Percentiles rank a stretch among this genome's conserved stretches.
Conservation (phyloP, 1,284 basidiomycete species). For the Naganishia cerealis region DNA sequence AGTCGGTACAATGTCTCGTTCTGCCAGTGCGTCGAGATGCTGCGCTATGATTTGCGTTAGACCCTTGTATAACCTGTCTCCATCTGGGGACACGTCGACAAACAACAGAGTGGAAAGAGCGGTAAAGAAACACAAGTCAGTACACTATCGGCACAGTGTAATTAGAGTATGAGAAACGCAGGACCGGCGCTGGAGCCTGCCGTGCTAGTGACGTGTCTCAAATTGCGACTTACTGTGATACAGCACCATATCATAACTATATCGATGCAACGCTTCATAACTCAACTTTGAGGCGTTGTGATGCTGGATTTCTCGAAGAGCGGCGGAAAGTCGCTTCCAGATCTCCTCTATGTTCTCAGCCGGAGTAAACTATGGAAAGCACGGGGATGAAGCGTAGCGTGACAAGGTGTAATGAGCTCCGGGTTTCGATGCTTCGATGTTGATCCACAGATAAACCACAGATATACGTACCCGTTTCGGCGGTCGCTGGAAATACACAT, state of each 20-base stretch:
- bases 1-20: constrained; percentile 73
- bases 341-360: constrained; percentile 47
- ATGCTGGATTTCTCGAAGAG: constrained; percentile 92
- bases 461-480: constrained; percentile 20
- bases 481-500: not conserved
- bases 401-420: not conserved
- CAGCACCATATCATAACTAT: constrained; percentile 90
- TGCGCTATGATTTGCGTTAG: constrained; percentile 75
- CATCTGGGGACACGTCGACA: constrained; percentile 49
- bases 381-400: not conserved
- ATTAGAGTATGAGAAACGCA: not conserved
- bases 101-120: not conserved
- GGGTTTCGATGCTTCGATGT: too few species aligned
- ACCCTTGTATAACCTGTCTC: constrained; percentile 84
- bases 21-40: constrained; percentile 79
- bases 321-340: constrained; percentile 56
- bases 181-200: not conserved
- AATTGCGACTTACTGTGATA: constrained; percentile 60
- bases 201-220: not conserved
- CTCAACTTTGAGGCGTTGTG: constrained; percentile 90
- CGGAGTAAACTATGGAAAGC: constrained; percentile 35
- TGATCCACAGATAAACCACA: not conserved
- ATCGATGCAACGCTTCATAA: constrained; percentile 94
- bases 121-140: not conserved
- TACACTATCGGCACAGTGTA: not conserved